Base-by-base conservation (phyloP, 331 rosid species). In the Quercus phellos region DNA sequence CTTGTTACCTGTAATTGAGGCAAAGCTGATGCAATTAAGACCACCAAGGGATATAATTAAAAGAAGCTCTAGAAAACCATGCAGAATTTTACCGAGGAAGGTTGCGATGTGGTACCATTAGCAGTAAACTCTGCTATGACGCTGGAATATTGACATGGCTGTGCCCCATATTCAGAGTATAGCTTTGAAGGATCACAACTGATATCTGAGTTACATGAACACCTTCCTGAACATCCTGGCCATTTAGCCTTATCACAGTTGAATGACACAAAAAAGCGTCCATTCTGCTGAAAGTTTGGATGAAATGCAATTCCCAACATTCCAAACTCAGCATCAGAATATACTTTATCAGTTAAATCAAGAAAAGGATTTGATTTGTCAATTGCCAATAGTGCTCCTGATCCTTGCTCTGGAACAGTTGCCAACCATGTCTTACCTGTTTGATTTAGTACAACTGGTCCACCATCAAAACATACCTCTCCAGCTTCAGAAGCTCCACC, bases 301-400 rank as follows among this genome's bases (percentile, higher is more conserved):
- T 84, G 82, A 70, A 80, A 80, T 64, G 84, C 84, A 13, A 84
- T 26, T 67, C 87, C 87, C 87, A 80, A 38, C 87, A 84, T 58
- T 46, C 87, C 84, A 64, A 84, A 51, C 68, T 64, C 79, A 54
- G 74, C 11, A 21, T 84, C 87, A 13, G 58, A 13, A 70, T 46
- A 55, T 16, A 84, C 84, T 56, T 51, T 32, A 38, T 80, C 84
- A n/a, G 82, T 84, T 51, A 84, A 22, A 38, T 80, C 87, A 8
- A 84, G 84, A 77, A 84, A 84, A 14, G 84, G 87, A 53, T 56
- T 58, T 43, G 55, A 43, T 51, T 71, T 68, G n/a, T 84, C 79
- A 8, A 76, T 50, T 60, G 4, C 73, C 77, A 80, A 67, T 21
- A 6, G 30, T 51, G 66, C 82, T 58, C 84, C 82, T 46, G 84